Evolutionary conservation across 1,139 yeast genomes (phyloP), one percentile per base, ranked within the genome.

Genomic region (Williopsis jadinii): DNA sequence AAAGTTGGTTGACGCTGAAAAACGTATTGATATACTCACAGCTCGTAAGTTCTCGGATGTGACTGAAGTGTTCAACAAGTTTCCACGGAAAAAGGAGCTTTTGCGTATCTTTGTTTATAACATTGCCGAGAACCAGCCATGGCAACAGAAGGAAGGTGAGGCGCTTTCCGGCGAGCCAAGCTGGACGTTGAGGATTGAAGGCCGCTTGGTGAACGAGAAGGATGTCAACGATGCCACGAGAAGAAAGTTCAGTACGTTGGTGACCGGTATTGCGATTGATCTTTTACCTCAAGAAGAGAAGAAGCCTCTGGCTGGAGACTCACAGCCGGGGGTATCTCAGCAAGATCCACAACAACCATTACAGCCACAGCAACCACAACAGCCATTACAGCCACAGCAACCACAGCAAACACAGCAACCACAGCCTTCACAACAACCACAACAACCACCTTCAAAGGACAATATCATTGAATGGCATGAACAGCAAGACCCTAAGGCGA

Each of bases 181-280:
- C 6, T 92, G 97, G 97, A 84, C 94, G 1, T 69, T 92, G 52
- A 72, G 95, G 43, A 76, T 92, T 19, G 97, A 92, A 62, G 98
- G 98, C 10, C 70, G 88, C 42, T 66, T 86, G 30, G 67, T 90
- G 32, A 68, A 75, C 48, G 73, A 68, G 35, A 66, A 59, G 36
- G 44, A 42, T 10, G 62, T 61, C 1, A 64, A 62, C 11, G 62
- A 66, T 32, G 68, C 75, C 1, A 50, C 53, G 4, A 68, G 81
- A 51, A 68, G 71, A 30, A 77, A 83, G 55, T 87, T 92, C 62
- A 83, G 94, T 46, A 72, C 90, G 9, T 86, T 86, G 53, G 71
- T 94, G 53, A 80, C 92, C 3, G 90, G 94, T 11, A 75, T 92
- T 32, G 80, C 95, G 2, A 81, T 92, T 11, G 97, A 92, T 55